Percentiles rank a stretch among this genome's conserved stretches.
These are phyloP conservation scores for Clathrus columnatus DNA, from an alignment of 768 basidiomycete species.

Conservation along the genomic window DNA sequence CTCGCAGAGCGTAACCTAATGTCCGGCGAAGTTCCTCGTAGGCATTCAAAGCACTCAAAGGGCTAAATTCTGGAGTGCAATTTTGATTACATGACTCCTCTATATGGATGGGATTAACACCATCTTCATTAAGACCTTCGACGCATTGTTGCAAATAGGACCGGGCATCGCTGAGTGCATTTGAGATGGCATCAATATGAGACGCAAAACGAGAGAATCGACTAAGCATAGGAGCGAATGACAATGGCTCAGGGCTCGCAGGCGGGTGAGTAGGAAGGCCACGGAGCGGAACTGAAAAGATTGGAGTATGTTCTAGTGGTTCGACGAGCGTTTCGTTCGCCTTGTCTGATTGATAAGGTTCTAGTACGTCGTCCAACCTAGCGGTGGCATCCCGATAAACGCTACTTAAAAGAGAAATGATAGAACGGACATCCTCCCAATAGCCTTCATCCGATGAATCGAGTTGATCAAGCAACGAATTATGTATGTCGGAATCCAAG, in stretches of 20 bases:
- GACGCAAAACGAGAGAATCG: conserved; percentile 60
- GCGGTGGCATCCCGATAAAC: conserved; percentile 58
- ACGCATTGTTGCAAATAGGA: conserved; percentile 61
- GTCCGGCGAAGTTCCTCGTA: conserved; percentile 72
- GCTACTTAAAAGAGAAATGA: conserved; percentile 61
- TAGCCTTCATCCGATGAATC: conserved; percentile 68
- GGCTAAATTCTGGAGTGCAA: not conserved
- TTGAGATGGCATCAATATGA: conserved; percentile 62
- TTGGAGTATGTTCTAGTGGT: conserved; percentile 18
- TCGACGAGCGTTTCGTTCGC: conserved; percentile 43
- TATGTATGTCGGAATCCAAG: not conserved
- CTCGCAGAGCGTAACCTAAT: conserved; percentile 67
- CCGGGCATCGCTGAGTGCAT: conserved; percentile 62
- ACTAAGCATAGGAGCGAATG: conserved; percentile 70
- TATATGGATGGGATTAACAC: no score
- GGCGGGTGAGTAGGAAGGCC: not conserved
- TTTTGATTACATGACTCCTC: no score
- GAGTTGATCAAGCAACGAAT: conserved; percentile 11
- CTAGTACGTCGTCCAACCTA: conserved; percentile 53
- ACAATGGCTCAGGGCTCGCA: conserved; percentile 17
- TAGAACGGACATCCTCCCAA: conserved; percentile 77
- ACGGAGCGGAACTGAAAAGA: not conserved
- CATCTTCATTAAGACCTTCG: conserved; percentile 39
- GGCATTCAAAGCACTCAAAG: conserved; percentile 42
- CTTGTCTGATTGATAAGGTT: conserved; percentile 28